phyloP scores from a whole-genome alignment of 805 yeast species.

The Wickerhamiella australiensis region DNA sequence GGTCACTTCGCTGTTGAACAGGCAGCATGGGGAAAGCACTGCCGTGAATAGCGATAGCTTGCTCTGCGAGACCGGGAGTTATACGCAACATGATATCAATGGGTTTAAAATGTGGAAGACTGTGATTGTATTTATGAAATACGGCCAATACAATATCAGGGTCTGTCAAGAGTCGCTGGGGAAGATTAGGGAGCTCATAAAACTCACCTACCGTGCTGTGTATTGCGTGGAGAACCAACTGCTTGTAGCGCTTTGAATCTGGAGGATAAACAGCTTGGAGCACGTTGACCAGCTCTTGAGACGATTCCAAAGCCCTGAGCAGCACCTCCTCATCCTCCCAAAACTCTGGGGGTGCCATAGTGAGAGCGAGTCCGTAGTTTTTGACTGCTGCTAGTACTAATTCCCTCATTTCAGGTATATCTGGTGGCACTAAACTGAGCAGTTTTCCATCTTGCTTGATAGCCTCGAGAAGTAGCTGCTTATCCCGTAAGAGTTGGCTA shows the following conservation, averaged over 20 bases:
- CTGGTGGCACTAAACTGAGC: background rate
- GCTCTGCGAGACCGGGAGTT: background rate
- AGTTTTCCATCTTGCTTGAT: background rate
- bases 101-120: background rate
- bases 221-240: background rate
- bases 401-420: background rate
- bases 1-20: background rate
- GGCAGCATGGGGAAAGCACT: background rate
- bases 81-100: background rate
- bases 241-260: background rate
- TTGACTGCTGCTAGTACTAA: conserved; percentile 1
- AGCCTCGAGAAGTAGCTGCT: background rate
- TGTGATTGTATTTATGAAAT: background rate
- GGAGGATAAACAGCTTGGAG: background rate
- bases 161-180: background rate
- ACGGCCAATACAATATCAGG: conserved; percentile 6
- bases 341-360: background rate
- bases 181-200: background rate
- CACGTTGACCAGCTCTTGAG: background rate
- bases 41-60: conserved; percentile 1
- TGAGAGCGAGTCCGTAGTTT: background rate
- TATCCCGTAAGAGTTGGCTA: background rate
- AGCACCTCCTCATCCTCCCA: background rate
- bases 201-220: background rate
- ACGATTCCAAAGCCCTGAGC: background rate